A percentile compares a stretch with the other conserved stretches of the same genome.
Evolutionary conservation across 148 eudicot genomes (phyloP).

Genomic region (Diospyros lotus): DNA sequence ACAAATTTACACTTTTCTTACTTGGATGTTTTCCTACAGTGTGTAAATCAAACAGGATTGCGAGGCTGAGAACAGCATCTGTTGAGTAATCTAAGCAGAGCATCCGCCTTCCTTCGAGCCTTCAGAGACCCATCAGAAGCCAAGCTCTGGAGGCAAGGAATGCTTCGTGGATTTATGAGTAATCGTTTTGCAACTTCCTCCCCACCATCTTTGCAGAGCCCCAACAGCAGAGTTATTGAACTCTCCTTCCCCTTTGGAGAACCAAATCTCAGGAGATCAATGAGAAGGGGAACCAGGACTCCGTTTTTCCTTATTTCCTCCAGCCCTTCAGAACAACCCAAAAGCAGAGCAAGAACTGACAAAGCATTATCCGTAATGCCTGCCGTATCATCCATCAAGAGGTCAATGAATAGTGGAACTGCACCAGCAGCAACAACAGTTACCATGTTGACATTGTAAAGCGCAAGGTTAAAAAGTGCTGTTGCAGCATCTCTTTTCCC

Average conservation of each 20-base stretch:
- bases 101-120: constrained; percentile 54
- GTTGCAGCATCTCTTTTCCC: constrained; percentile 61
- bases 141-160: constrained; percentile 46
- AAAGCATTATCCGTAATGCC: constrained; percentile 64
- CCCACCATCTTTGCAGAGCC: constrained; percentile 49
- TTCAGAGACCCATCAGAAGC: constrained; percentile 44
- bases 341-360: constrained; percentile 41
- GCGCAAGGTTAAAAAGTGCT: constrained; percentile 48
- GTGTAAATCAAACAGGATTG: constrained; percentile 24
- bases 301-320: constrained; percentile 38
- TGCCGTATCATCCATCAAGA: constrained; percentile 52
- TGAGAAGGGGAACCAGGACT: constrained; percentile 36
- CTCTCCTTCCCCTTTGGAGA: constrained; percentile 53
- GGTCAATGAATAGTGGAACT: constrained; percentile 44
- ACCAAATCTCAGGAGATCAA: constrained; percentile 48
- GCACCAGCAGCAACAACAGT: constrained; percentile 36
- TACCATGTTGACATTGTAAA: constrained; percentile 28
- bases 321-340: constrained; percentile 48
- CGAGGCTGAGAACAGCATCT: constrained; percentile 41
- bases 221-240: constrained; percentile 42
- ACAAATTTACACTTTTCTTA: constrained; percentile 16
- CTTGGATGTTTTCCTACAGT: neutral
- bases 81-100: constrained; percentile 49
- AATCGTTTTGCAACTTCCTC: constrained; percentile 46
- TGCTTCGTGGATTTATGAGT: constrained; percentile 43